Percentiles rank a stretch among this genome's conserved stretches.
These are phyloP conservation scores for Dendrobium chrysotoxum DNA, from an alignment of 106 monocot genomes.

Conservation along the genomic window DNA sequence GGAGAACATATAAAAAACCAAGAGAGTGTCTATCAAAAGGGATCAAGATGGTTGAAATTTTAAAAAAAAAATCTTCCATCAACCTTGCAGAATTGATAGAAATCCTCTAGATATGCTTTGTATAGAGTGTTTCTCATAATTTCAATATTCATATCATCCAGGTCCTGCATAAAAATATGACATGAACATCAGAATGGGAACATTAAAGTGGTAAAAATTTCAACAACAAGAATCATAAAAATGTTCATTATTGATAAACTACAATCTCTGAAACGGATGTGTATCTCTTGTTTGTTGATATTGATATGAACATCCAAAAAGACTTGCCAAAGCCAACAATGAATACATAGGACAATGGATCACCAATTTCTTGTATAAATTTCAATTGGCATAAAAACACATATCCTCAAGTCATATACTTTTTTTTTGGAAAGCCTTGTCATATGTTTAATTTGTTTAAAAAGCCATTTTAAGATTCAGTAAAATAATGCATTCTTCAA, in stretches of 20 bases:
- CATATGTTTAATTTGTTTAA: neutral
- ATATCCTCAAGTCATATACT: neutral
- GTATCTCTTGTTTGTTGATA: neutral
- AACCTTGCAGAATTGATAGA: slow-evolving; percentile 90
- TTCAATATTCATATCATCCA: slow-evolving; percentile 99
- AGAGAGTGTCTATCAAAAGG: neutral
- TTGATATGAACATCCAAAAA: neutral
- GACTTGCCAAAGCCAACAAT: neutral
- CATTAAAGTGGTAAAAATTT: neutral
- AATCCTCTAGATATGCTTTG: slow-evolving; percentile 98
- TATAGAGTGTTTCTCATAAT: slow-evolving; percentile 99
- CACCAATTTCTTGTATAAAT: neutral
- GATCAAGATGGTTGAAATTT: neutral
- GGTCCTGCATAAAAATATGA: slow-evolving; percentile 38
- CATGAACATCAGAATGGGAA: slow-evolving; percentile 1
- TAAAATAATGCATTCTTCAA: neutral
- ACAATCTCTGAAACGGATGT: neutral
- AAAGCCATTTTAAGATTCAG: neutral
- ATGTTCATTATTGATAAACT: neutral
- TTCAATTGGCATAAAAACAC: neutral
- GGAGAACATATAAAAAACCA: neutral
- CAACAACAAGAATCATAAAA: neutral
- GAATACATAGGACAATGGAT: neutral
- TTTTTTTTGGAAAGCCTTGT: too few relatives aligned
- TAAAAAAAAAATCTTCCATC: neutral